phyloP scores from a whole-genome alignment of 139 green algal genomes.

The Chlorella sorokiniana region DNA sequence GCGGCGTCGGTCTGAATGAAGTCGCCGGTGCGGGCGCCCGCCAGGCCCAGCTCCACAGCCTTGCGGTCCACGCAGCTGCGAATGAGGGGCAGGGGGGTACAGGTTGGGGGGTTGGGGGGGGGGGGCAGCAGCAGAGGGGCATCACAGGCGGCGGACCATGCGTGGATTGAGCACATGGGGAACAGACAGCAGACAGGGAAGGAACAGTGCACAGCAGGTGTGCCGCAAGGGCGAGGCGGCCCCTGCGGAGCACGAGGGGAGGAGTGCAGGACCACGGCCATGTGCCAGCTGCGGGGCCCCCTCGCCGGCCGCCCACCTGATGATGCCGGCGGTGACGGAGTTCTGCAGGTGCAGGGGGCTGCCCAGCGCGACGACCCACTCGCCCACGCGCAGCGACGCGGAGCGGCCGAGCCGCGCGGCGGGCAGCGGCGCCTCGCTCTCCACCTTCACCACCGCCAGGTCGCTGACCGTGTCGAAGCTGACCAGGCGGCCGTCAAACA shows the following conservation, averaged over 20 bases:
- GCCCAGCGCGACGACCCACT: conserved; percentile 83
- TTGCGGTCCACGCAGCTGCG: conserved; percentile 72
- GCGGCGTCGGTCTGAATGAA: conserved; percentile 80
- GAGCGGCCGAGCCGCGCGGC: conserved; percentile 44
- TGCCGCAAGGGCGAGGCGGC: too few relatives aligned
- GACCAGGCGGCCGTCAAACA: conserved; percentile 70
- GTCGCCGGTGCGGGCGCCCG: conserved; percentile 54
- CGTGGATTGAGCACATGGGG: too few relatives aligned
- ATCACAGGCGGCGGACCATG: background rate
- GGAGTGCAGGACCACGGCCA: background rate
- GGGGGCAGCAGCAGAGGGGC: background rate
- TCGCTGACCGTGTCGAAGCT: conserved; percentile 68
- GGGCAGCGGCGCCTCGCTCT: conserved; percentile 56
- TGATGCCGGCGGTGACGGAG: conserved; percentile 69
- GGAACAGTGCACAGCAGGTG: too few relatives aligned
- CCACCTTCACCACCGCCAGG: conserved; percentile 70
- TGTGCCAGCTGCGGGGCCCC: too few relatives aligned
- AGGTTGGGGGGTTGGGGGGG: background rate
- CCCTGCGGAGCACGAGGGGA: too few relatives aligned
- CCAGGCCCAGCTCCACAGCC: conserved; percentile 73
- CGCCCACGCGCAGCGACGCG: conserved; percentile 60
- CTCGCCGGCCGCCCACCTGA: background rate
- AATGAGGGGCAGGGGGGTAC: background rate
- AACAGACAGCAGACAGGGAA: too few relatives aligned
- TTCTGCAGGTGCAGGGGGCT: conserved; percentile 76